Base-by-base conservation (phyloP, 1,284 basidiomycete genomes). In the Rhodofomes roseus region DNA sequence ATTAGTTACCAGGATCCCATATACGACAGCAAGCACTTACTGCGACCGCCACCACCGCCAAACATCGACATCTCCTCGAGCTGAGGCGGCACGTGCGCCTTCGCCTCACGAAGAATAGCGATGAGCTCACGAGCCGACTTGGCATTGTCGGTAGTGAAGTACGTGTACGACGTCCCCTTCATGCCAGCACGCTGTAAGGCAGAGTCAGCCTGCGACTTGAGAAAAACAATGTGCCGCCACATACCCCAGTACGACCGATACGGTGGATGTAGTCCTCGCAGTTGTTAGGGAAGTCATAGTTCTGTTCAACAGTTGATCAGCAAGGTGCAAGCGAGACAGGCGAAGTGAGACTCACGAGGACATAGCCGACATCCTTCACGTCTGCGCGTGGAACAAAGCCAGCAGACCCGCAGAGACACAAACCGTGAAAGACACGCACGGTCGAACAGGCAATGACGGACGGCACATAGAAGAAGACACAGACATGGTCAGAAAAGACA, bases 201-300 rank as follows among this genome's bases (percentile, higher is more conserved):
- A 60, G 60, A 63, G 62, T 68, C 66, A 67, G 52, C 34, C 39
- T 5, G 14, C n/a, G 59, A 12, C 48, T 0, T 44, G 40, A 59
- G 25, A 48, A 20, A 4, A 5, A 56, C 7, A 18, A 27, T 20
- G 57, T 46, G 23, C 20, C 36, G 54, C 43, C 27, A 73, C 85
- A 56, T 73, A 92, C 90, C 60, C 90, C 90, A 67, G 90, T 93
- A 74, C 94, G 92, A 61, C 93, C 94, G 67, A 96, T 96, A 65
- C 95, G 92, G 74, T 96, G 93, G 58, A 95, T 92, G 73, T 95
- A 95, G 75, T 96, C 93, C 79, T 96, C 94, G 67, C 92, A 95
- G 72, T 95, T 95, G 78, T 96, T 97, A 4, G 96, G 94, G 83
- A 97, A 98, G 75, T 97, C 95, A 76, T 94, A 96, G 80, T 95